These are phyloP conservation scores for Catunica adiposa DNA, from an alignment of 2,329 filamentous ascomycete genomes.

Conservation along the genomic window DNA sequence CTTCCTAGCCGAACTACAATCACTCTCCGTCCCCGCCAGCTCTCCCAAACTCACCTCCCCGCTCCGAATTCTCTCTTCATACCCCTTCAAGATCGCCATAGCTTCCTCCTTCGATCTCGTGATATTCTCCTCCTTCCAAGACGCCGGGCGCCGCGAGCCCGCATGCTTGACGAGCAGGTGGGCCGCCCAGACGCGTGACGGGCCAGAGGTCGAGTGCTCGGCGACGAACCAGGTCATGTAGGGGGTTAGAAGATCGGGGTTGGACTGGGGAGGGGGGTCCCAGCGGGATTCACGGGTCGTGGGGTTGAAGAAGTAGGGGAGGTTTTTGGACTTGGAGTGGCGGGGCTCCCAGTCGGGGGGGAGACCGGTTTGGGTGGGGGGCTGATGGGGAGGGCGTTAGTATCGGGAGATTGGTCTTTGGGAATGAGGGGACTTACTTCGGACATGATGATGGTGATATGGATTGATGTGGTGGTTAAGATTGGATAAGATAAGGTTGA, in stretches of 20 bases:
- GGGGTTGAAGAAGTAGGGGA: conserved; percentile 96
- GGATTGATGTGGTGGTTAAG: neutral
- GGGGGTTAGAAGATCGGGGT: conserved; percentile 79
- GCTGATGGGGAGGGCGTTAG: neutral
- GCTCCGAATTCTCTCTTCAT: conserved; percentile 60
- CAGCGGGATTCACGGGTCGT: conserved; percentile 76
- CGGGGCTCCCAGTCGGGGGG: conserved; percentile 87
- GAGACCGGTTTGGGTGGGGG: conserved; percentile 42
- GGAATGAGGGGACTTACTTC: neutral
- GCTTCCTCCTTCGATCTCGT: conserved; percentile 81
- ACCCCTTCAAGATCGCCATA: conserved; percentile 52
- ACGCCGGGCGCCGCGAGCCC: conserved; percentile 73
- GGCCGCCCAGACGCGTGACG: conserved; percentile 81
- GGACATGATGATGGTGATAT: neutral
- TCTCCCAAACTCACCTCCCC: conserved; percentile 59
- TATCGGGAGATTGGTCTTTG: neutral
- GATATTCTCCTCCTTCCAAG: conserved; percentile 83
- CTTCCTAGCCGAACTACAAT: conserved; percentile 92
- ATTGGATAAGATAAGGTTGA: no score
- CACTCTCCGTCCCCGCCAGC: conserved; percentile 73
- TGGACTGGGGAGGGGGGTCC: conserved; percentile 79
- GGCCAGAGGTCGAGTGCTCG: conserved; percentile 21
- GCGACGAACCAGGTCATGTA: conserved; percentile 58
- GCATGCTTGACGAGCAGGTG: conserved; percentile 90
- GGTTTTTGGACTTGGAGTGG: conserved; percentile 94